Evolutionary conservation across 805 yeast species (phyloP).

Genomic region (Ogataea ganodermae): DNA sequence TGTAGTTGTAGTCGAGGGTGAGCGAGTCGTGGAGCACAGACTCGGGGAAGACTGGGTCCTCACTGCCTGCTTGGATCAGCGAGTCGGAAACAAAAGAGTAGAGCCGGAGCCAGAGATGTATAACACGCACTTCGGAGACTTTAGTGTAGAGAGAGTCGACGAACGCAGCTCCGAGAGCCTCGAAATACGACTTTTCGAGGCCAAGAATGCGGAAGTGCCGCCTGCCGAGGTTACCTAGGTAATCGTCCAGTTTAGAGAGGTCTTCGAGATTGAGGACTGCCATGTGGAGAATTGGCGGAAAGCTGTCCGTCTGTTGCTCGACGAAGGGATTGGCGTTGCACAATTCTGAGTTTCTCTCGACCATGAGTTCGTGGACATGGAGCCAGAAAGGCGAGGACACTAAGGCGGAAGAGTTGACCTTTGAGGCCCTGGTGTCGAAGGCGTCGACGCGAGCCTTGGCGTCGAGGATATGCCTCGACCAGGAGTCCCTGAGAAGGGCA

Average conservation of each 20-base stretch:
- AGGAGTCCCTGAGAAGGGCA: constrained; percentile 14
- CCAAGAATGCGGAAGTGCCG: constrained; percentile 68
- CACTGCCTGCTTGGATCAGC: constrained; percentile 27
- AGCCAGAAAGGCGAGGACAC: constrained; percentile 62
- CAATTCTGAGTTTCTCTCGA: constrained; percentile 54
- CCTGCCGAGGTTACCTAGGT: constrained; percentile 59
- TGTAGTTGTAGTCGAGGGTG: constrained; percentile 7
- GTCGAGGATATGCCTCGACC: constrained; percentile 15
- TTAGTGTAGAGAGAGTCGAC: constrained; percentile 59
- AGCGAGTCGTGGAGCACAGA: constrained; percentile 14
- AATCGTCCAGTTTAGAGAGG: constrained; percentile 51
- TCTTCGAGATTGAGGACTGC: constrained; percentile 61
- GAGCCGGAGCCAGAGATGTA: constrained; percentile 31
- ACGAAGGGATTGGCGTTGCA: constrained; percentile 63
- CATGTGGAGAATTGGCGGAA: constrained; percentile 66
- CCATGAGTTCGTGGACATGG: constrained; percentile 64
- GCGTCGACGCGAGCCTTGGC: constrained; percentile 7
- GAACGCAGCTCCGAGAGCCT: constrained; percentile 64
- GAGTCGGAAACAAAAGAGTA: constrained; percentile 35
- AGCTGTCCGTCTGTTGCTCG: constrained; percentile 67
- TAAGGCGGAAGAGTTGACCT: constrained; percentile 35
- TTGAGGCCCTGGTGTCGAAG: constrained; percentile 3
- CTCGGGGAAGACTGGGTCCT: constrained; percentile 23
- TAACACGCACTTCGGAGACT: constrained; percentile 31
- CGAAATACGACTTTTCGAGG: constrained; percentile 60